These are phyloP conservation scores for Fusarium pininemorale DNA, from an alignment of 2,329 filamentous ascomycete genomes.

Conservation along the genomic window DNA sequence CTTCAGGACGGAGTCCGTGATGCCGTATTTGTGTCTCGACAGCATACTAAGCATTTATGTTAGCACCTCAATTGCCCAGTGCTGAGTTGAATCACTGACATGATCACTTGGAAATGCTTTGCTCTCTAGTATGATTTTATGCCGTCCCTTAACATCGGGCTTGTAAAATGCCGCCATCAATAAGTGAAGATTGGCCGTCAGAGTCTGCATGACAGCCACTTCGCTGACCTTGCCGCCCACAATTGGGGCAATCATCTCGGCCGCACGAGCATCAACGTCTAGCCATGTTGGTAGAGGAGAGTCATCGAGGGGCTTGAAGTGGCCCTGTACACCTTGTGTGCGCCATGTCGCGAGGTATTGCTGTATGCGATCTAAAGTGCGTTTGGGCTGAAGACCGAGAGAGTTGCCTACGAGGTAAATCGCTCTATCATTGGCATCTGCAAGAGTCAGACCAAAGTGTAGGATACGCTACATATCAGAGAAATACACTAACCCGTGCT, in stretches of 20 bases:
- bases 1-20: conserved; percentile 70
- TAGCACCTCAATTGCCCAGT: not conserved
- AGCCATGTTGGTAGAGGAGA: conserved; percentile 76
- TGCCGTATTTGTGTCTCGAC: conserved; percentile 79
- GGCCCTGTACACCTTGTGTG: conserved; percentile 80
- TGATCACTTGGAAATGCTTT: conserved; percentile 89
- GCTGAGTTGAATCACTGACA: conserved; percentile 50
- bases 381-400: conserved; percentile 77
- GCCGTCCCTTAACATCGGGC: conserved; percentile 63
- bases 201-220: conserved; percentile 83
- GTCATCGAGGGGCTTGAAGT: conserved; percentile 75
- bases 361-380: conserved; percentile 66
- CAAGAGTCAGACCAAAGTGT: not conserved
- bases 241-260: conserved; percentile 71
- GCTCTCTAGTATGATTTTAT: conserved; percentile 82
- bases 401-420: conserved; percentile 89
- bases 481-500: conserved; percentile 5
- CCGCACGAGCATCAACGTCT: conserved; percentile 74
- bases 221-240: conserved; percentile 76
- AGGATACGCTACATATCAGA: not conserved
- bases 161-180: conserved; percentile 84
- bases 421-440: conserved; percentile 39
- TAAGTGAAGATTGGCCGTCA: conserved; percentile 81
- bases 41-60: conserved; percentile 65
- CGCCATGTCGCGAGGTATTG: conserved; percentile 82